phyloP scores from a whole-genome alignment of 345 rosid genomes.

The Microthlaspi erraticum region DNA sequence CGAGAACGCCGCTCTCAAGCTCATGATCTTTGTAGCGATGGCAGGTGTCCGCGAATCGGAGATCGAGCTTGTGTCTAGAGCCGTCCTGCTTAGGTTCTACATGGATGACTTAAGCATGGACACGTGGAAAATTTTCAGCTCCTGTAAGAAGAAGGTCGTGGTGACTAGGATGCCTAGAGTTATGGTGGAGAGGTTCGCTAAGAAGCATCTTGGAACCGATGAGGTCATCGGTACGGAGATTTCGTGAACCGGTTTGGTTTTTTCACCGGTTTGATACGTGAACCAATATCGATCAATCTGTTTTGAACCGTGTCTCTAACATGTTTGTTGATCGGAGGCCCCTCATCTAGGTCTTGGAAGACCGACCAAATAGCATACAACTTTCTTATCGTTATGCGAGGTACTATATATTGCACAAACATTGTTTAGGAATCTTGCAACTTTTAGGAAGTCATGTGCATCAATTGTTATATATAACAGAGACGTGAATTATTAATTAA shows the following conservation, averaged over 20 bases:
- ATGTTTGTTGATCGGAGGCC: conserved; percentile 43
- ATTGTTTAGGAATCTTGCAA: no score
- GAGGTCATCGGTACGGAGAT: conserved; percentile 67
- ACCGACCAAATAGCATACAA: conserved; percentile 39
- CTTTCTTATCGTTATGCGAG: conserved; percentile 65
- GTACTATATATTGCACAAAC: conserved; percentile 44
- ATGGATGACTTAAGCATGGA: conserved; percentile 63
- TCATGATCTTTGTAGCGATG: conserved; percentile 56
- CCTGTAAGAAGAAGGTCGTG: conserved; percentile 58
- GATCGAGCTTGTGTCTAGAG: conserved; percentile 65
- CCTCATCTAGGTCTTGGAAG: conserved; percentile 72
- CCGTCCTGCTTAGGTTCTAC: conserved; percentile 71
- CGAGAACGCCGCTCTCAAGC: conserved; percentile 60
- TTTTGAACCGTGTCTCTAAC: conserved; percentile 50
- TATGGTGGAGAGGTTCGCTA: conserved; percentile 72
- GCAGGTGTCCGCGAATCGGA: conserved; percentile 56
- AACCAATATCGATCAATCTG: conserved; percentile 51
- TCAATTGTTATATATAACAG: no score
- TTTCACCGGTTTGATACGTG: conserved; percentile 72
- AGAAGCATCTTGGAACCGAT: conserved; percentile 62
- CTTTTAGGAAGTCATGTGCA: no score
- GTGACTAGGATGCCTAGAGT: conserved; percentile 71
- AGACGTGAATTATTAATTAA: no score
- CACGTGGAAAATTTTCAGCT: conserved; percentile 62
- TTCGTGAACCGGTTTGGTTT: conserved; percentile 52